Base-by-base conservation (phyloP, 2,329 filamentous ascomycete species). In the Paramyrothecium sp. region DNA sequence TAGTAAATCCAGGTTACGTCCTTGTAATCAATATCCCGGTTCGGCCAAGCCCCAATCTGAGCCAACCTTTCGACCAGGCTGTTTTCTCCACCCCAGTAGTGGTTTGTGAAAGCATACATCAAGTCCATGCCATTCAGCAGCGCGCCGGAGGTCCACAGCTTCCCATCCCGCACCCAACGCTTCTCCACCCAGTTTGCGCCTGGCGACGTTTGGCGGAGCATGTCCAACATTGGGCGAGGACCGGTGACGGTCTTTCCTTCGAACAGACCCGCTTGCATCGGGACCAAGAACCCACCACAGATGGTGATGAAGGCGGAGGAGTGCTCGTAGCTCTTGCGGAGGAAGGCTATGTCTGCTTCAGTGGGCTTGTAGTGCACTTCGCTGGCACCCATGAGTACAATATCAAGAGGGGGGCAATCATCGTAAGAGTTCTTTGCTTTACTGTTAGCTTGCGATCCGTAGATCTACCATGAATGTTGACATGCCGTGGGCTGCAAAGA, bases 351-450 rank as follows among this genome's bases (percentile, higher is more conserved):
- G 54, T 78, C 76, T 5, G 61, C 58, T 11, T 69, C 65, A n/a
- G 52, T 74, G 3, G 65, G 62, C 4, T 60, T 56, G 54, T 78
- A 73, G 2, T 44, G 51, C 1, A 58, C 3, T 13, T 65, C 41
- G 34, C 70, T 63, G 7, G 76, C 76, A 1, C 76, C 75, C 55
- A 78, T 73, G 48, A 78, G 67, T 19, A 72, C 70, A 52, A 78
- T 71, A 57, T 79, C 76, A 7, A 79, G 66, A 1, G 67, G 60
- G 0, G 75, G 75, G 49, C 75, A 77, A 1, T 67, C 68, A 3
- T 68, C 68, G 26, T 77, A 78, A 0, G 71, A 71, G 59, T 78
- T 67, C 75, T 77, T 3, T 16, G 2, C n/a, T 20, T 16, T n/a
- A n/a, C n/a, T 30, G 21, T 55, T 4, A 48, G 13, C 22, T 22